Conservation (phyloP, 129 eudicot genomes). For the Glebionis coronaria region DNA sequence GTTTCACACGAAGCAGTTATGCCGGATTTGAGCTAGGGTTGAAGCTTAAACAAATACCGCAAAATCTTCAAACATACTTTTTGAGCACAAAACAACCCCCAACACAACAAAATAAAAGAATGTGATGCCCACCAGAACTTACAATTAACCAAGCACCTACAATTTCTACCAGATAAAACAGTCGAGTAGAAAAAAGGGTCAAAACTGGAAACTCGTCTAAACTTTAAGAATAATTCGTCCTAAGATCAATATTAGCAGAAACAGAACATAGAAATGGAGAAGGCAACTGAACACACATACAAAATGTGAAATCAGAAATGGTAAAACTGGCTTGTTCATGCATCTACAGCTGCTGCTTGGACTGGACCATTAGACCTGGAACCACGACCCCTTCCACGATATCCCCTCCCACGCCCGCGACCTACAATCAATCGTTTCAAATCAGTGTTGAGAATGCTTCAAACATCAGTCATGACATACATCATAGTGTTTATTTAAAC, state of each 20-base stretch:
- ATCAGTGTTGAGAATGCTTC: too few species aligned
- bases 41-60: background rate
- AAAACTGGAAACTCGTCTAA: slow-evolving; percentile 7
- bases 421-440: background rate
- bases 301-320: slow-evolving; percentile 3
- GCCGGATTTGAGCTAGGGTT: background rate
- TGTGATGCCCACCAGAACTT: background rate
- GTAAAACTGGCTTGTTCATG: background rate
- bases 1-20: background rate
- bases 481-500: too few species aligned
- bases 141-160: background rate
- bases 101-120: slow-evolving; percentile 3
- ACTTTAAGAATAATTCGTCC: slow-evolving; percentile 1
- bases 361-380: slow-evolving; percentile 2
- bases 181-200: background rate
- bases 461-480: too few species aligned
- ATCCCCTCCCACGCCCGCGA: slow-evolving; percentile 1
- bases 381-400: background rate
- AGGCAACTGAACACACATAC: background rate
- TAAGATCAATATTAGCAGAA: background rate
- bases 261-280: background rate
- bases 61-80: background rate
- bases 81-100: background rate
- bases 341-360: background rate
- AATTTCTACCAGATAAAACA: too few species aligned